Base-by-base conservation (phyloP, 495 filamentous ascomycete genomes). In the Penicillium salamii region DNA sequence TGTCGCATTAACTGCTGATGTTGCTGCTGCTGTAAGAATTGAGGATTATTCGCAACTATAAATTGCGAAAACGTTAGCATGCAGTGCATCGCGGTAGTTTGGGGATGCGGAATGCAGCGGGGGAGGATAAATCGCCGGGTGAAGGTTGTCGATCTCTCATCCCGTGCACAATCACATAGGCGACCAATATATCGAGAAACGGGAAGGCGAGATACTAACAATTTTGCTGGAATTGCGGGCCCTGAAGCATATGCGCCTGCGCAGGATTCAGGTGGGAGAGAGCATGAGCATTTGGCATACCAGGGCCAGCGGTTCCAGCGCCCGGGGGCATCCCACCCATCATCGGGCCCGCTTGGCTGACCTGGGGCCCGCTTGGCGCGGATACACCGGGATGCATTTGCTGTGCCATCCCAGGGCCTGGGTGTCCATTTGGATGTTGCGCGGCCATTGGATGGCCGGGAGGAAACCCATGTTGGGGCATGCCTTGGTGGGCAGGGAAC, bases 341-440 rank as follows among this genome's bases (percentile, higher is more conserved):
- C 79, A 86, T 82, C 50, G 87, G 83, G 19, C 85, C 86, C 21
- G 84, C 79, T 52, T 91, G 87, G 59, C 79, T 89, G 28, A 91
- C 88, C 57, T 93, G 90, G 40, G 83, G 81, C 32, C 80, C 83
- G 48, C 84, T 85, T 7, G 89, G 87, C 8, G 80, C 88, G 29
- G 89, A 91, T n/a, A 90, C 90, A 33, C 86, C 88, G 61, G 88
- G 86, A 59, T 93, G 89, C 63, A 86, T 87, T 65, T 86, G 86
- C 57, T 87, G 89, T 33, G 83, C 81, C 76, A 95, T 91, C 18
- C 71, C 79, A 58, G 69, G 71, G 33, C 63, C 72, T 15, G 71
- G 77, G 58, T 69, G 75, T 70, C 50, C 78, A 74, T 72, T 86
- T 45, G 86, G 88, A 59, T 89, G 88, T 62, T 90, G 88, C 64